Percentiles rank a stretch among this genome's conserved stretches.
These are phyloP conservation scores for Sugiyamaella boreocaroliniensis DNA, from an alignment of 805 yeast genomes.

Conservation along the genomic window DNA sequence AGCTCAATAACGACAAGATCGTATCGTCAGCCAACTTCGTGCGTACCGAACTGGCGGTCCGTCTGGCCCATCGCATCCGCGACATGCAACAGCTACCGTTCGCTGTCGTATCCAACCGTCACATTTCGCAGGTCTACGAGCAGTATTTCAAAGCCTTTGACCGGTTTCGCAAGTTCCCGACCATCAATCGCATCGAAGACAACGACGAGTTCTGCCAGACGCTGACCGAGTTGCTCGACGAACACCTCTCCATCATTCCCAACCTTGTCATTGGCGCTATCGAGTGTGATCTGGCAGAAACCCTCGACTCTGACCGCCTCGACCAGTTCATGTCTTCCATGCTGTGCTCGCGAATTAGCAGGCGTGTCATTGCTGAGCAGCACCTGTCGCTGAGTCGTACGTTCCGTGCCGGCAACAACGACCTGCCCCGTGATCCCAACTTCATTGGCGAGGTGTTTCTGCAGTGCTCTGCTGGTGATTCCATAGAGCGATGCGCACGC, in stretches of 20 bases:
- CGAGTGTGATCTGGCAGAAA: slow-evolving; percentile 57
- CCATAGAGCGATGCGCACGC: slow-evolving; percentile 50
- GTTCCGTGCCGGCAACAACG: slow-evolving; percentile 40
- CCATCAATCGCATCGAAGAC: slow-evolving; percentile 62
- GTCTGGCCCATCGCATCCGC: slow-evolving; percentile 73
- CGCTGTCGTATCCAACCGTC: slow-evolving; percentile 76
- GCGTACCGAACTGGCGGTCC: slow-evolving; percentile 71
- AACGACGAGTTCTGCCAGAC: slow-evolving; percentile 66
- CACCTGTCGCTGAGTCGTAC: slow-evolving; percentile 73
- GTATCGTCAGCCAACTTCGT: slow-evolving; percentile 84
- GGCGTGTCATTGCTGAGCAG: slow-evolving; percentile 88
- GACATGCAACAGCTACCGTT: slow-evolving; percentile 80
- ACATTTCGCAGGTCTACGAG: slow-evolving; percentile 81
- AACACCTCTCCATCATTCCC: slow-evolving; percentile 76
- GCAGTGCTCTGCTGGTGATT: slow-evolving; percentile 65
- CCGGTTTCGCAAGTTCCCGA: slow-evolving; percentile 66
- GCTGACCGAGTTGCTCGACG: slow-evolving; percentile 55
- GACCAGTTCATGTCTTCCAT: slow-evolving; percentile 72
- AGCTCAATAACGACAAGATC: slow-evolving; percentile 67
- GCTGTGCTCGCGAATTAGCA: slow-evolving; percentile 77
- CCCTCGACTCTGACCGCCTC: slow-evolving; percentile 53
- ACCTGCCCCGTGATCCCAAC: slow-evolving; percentile 33
- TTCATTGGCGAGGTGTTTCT: slow-evolving; percentile 73
- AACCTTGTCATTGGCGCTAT: slow-evolving; percentile 90
- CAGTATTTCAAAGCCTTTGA: slow-evolving; percentile 84